phyloP scores from a whole-genome alignment of 2,329 filamentous ascomycete genomes.

The Diplodia intermedia region DNA sequence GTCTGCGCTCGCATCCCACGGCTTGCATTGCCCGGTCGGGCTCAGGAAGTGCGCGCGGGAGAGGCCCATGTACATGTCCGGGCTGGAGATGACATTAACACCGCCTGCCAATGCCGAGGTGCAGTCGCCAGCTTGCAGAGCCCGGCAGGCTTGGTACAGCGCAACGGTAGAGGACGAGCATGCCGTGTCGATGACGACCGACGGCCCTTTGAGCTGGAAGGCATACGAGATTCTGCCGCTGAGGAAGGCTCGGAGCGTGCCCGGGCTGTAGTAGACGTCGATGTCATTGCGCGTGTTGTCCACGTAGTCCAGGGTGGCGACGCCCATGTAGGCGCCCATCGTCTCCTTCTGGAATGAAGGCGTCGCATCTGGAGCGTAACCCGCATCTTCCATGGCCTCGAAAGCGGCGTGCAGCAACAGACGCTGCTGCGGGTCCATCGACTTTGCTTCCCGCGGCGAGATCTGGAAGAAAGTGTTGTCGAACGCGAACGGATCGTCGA shows the following conservation, averaged over 20 bases:
- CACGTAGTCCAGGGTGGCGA: slow-evolving; percentile 43
- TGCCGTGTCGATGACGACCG: slow-evolving; percentile 38
- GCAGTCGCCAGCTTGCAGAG: slow-evolving; percentile 42
- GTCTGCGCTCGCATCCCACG: slow-evolving; percentile 46
- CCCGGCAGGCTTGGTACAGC: slow-evolving; percentile 39
- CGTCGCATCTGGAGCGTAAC: slow-evolving; percentile 37
- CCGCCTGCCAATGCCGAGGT: slow-evolving; percentile 44
- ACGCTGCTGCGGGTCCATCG: slow-evolving; percentile 34
- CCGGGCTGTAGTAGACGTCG: slow-evolving; percentile 21
- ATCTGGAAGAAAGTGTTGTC: slow-evolving; percentile 27
- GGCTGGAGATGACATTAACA: slow-evolving; percentile 45
- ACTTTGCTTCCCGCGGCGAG: slow-evolving; percentile 26
- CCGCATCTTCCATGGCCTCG: slow-evolving; percentile 37
- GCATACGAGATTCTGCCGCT: slow-evolving; percentile 35
- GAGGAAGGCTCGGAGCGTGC: slow-evolving; percentile 33
- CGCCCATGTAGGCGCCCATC: slow-evolving; percentile 46
- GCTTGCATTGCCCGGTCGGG: slow-evolving; percentile 56
- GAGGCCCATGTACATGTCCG: slow-evolving; percentile 41
- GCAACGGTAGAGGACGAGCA: slow-evolving; percentile 40
- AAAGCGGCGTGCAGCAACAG: slow-evolving; percentile 24
- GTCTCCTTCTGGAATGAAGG: slow-evolving; percentile 35
- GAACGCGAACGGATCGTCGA: slow-evolving; percentile 30
- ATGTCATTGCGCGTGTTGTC: slow-evolving; percentile 39
- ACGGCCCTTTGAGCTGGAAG: slow-evolving; percentile 35
- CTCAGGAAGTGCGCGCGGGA: slow-evolving; percentile 52